These are phyloP conservation scores for Singerocomus rubriflavus DNA, from an alignment of 1,284 basidiomycete genomes.

Conservation along the genomic window DNA sequence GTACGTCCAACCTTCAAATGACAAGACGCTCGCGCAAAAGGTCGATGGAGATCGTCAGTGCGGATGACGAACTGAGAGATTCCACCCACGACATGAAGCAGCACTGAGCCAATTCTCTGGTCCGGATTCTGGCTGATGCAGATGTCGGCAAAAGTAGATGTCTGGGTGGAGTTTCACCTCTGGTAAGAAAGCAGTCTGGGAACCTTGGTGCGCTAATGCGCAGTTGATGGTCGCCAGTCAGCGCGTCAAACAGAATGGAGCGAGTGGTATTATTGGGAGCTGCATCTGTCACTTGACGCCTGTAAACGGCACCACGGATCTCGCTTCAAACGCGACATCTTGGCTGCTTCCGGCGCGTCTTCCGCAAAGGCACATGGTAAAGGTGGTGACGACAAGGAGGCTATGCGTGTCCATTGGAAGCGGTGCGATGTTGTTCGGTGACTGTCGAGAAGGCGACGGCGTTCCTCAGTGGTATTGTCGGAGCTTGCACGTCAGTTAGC, in stretches of 20 bases:
- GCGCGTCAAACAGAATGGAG: no score
- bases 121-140: neutral
- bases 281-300: no score
- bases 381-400: neutral
- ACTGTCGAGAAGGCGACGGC: conserved; percentile 18
- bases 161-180: neutral
- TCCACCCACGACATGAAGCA: neutral
- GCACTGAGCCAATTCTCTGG: neutral
- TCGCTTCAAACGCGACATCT: neutral
- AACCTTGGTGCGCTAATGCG: neutral
- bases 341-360: neutral
- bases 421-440: conserved; percentile 5
- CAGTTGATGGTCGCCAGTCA: no score
- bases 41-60: neutral
- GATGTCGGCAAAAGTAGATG: neutral
- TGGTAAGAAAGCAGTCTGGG: neutral
- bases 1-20: conserved; percentile 1
- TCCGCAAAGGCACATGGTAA: neutral
- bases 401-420: conserved; percentile 4
- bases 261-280: no score
- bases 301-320: no score
- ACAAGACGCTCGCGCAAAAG: conserved; percentile 1
- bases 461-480: conserved; percentile 1
- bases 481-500: neutral
- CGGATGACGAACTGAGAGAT: neutral